Conservation (phyloP, 2,329 filamentous ascomycete genomes). For the Penicillium capsulatum region DNA sequence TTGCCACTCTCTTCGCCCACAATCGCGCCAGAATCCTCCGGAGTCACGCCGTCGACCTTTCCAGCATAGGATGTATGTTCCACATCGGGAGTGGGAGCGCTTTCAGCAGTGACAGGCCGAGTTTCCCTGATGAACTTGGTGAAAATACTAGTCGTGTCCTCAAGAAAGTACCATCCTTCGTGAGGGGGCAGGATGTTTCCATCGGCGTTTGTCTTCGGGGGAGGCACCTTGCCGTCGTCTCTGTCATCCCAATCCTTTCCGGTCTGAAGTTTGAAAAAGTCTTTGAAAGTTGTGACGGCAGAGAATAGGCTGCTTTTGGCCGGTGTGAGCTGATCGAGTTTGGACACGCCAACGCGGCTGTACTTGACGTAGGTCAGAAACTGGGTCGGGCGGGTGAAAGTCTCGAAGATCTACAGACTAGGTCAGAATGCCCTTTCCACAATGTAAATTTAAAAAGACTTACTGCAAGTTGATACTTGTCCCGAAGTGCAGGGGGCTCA, state of each 20-base stretch:
- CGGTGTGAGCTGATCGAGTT: constrained; percentile 33
- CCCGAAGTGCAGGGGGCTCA: constrained; percentile 49
- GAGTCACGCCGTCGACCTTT: no score
- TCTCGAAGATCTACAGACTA: constrained; percentile 74
- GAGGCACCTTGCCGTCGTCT: constrained; percentile 12
- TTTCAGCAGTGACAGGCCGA: not conserved
- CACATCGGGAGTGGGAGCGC: not conserved
- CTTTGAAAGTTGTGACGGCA: constrained; percentile 52
- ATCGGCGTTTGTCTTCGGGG: constrained; percentile 22
- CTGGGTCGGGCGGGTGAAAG: constrained; percentile 53
- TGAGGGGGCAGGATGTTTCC: constrained; percentile 24
- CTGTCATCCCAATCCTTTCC: constrained; percentile 57
- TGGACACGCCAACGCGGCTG: constrained; percentile 29
- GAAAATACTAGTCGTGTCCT: constrained; percentile 20
- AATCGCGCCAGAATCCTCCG: no score
- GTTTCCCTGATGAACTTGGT: constrained; percentile 19
- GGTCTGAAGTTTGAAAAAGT: constrained; percentile 57
- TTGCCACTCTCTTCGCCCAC: no score
- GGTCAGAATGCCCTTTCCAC: not conserved
- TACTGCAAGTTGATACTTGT: constrained; percentile 60
- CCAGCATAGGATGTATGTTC: no score
- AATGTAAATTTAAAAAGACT: constrained; percentile 25
- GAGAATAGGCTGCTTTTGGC: constrained; percentile 28
- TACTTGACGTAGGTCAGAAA: constrained; percentile 59
- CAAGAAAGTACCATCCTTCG: constrained; percentile 33